Evolutionary conservation across 2,329 filamentous ascomycete genomes (phyloP).

Genomic region (Penicillium sp.): DNA sequence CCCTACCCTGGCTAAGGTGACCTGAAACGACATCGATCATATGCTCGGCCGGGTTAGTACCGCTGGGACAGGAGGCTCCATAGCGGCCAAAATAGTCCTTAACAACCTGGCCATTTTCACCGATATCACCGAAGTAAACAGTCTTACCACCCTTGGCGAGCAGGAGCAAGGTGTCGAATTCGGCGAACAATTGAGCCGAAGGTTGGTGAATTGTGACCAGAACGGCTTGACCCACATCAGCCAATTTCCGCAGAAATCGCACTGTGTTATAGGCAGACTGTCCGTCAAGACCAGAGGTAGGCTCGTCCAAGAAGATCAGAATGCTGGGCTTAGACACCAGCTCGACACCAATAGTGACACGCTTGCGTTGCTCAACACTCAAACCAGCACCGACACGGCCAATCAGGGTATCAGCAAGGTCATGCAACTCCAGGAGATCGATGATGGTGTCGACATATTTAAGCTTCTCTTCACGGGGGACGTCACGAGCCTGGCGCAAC

Average conservation of each 20-base stretch:
- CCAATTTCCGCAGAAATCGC: constrained; percentile 12
- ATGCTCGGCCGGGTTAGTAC: constrained; percentile 12
- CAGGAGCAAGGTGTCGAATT: constrained; percentile 12
- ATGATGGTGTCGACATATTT: constrained; percentile 14
- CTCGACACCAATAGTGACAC: constrained; percentile 16
- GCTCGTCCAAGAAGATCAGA: constrained; percentile 15
- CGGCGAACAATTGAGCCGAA: constrained; percentile 13
- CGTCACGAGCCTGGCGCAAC: constrained; percentile 7
- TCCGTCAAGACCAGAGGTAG: constrained; percentile 14
- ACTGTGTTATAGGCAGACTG: constrained; percentile 14
- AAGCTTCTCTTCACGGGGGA: constrained; percentile 10
- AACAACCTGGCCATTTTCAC: constrained; percentile 11
- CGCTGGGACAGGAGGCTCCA: constrained; percentile 7
- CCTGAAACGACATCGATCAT: constrained; percentile 17
- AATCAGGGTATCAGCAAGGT: constrained; percentile 10
- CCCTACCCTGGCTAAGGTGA: constrained; percentile 10
- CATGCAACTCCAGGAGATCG: constrained; percentile 10
- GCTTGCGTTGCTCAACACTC: constrained; percentile 15
- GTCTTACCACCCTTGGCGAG: constrained; percentile 15
- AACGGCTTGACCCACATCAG: constrained; percentile 14
- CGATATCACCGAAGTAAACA: constrained; percentile 15
- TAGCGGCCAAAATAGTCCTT: constrained; percentile 12
- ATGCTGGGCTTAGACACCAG: constrained; percentile 14
- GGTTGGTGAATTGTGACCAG: constrained; percentile 15
- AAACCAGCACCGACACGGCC: constrained; percentile 11